phyloP scores from a whole-genome alignment of 352 stramenopile species.

The Phytophthora macrochlamydospora region DNA sequence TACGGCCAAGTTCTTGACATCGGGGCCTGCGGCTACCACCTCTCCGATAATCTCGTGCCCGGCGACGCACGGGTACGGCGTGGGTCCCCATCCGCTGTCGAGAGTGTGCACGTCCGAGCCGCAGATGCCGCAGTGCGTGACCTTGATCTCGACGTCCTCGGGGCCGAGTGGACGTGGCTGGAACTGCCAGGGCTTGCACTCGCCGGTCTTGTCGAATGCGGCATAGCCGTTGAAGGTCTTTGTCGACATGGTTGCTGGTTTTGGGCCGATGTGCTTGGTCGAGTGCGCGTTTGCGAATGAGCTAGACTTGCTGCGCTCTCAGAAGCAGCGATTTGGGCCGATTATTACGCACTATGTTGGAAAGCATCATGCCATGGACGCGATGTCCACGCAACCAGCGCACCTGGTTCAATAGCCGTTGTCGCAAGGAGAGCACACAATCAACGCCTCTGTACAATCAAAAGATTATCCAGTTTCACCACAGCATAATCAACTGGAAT shows the following conservation, averaged over 20 bases:
- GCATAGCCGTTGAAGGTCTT: slow-evolving; percentile 45
- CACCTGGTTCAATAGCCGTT: neutral
- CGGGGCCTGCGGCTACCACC: slow-evolving; percentile 23
- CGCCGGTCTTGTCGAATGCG: slow-evolving; percentile 30
- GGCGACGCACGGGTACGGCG: slow-evolving; percentile 42
- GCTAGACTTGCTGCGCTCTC: neutral
- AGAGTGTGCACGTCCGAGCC: slow-evolving; percentile 49
- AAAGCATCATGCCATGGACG: neutral
- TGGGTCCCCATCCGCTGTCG: slow-evolving; percentile 43
- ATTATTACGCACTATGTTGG: neutral
- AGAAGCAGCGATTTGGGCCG: neutral
- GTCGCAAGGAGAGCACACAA: neutral
- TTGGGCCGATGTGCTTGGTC: neutral
- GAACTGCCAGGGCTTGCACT: slow-evolving; percentile 41
- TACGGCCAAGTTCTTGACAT: slow-evolving; percentile 65
- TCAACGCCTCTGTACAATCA: neutral
- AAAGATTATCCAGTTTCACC: neutral
- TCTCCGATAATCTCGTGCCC: slow-evolving; percentile 45
- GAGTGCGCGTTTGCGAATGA: slow-evolving; percentile 14
- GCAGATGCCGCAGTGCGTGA: slow-evolving; percentile 22
- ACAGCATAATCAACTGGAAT: too few species aligned
- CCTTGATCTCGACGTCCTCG: slow-evolving; percentile 27
- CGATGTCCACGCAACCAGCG: neutral
- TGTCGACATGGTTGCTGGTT: slow-evolving; percentile 13
- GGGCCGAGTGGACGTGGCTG: slow-evolving; percentile 32